phyloP scores from a whole-genome alignment of 1,284 basidiomycete genomes.

The Pascua guehoae region DNA sequence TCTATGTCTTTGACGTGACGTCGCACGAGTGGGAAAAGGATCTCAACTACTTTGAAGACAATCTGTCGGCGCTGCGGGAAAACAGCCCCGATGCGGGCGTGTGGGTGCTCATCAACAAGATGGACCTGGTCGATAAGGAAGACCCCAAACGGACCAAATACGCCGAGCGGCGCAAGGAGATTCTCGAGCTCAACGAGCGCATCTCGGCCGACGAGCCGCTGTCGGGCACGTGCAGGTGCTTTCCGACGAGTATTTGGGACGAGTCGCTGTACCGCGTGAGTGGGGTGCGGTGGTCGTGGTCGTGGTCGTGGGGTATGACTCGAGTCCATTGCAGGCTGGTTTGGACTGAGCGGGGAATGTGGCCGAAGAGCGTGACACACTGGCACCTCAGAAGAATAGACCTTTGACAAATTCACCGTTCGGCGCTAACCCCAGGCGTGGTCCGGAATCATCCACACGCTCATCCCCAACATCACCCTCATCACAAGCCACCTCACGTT shows the following conservation, averaged over 20 bases:
- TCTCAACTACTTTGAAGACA: conserved; percentile 80
- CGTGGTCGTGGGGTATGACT: too few relatives aligned
- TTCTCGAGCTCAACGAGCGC: conserved; percentile 61
- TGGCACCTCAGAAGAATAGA: not conserved
- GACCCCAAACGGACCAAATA: conserved; percentile 59
- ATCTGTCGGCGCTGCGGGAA: conserved; percentile 70
- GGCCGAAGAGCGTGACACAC: too few relatives aligned
- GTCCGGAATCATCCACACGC: conserved; percentile 93
- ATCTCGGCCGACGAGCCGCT: conserved; percentile 31
- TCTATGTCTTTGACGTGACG: conserved; percentile 96
- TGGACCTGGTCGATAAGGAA: conserved; percentile 66
- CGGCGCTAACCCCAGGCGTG: conserved; percentile 64
- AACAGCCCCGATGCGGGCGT: conserved; percentile 66
- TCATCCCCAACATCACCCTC: conserved; percentile 90
- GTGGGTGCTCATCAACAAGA: conserved; percentile 94
- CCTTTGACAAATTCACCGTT: not conserved
- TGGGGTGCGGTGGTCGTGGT: conserved; percentile 5
- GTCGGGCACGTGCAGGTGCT: conserved; percentile 48
- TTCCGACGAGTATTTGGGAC: conserved; percentile 97
- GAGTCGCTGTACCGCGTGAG: conserved; percentile 91
- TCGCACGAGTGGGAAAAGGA: conserved; percentile 62
- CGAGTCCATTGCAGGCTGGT: too few relatives aligned
- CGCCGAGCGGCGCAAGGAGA: conserved; percentile 64
- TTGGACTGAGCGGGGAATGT: too few relatives aligned
- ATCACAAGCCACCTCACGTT: conserved; percentile 80